Base-by-base conservation (phyloP, 345 rosid genomes). In the Brassica carinata region DNA sequence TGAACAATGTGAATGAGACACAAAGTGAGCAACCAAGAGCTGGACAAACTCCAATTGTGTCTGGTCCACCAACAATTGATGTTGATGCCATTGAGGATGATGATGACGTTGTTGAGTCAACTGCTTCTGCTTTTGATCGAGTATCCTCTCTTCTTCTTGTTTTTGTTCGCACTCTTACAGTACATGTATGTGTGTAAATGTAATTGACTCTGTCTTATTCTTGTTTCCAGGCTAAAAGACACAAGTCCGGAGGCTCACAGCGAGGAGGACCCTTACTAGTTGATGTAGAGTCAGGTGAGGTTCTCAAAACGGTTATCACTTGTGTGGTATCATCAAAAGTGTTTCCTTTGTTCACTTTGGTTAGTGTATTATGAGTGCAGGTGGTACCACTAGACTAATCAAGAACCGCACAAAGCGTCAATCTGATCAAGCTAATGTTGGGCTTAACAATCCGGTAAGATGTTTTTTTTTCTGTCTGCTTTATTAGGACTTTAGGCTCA, bases 61-160 rank as follows among this genome's bases (percentile, higher is more conserved):
- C 57, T 51, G 57, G 18, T 72, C 67, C 88, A 59, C 63, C 91
- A 6, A 31, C 23, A 36, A 67, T 77, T 1, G 71, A 66, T 66
- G 5, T 76, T 7, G 89, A 91, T 81, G 94, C 87, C 81, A 89
- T 89, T 64, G 97, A 95, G 77, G 98, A 96, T 61, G 97, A 96
- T 77, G 98, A 96, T 64, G 97, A 90, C 67, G 95, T 91, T 79
- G 65, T 92, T 71, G 89, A 89, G 82, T 86, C 90, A 36, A 87
- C 98, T 30, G 89, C 98, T 2, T 84, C 86, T 79, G 97, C 89
- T 19, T 94, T 96, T 80, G 90, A 94, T 8, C 88, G 85, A 81
- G 98, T 96, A 74, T 84, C 79, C 19, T 15, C 26, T 73, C 55
- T 67, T 64, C 26, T 65, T 72, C 15, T 33, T 61, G 30, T 40